Conservation (phyloP, 108 stramenopile species). For the Cylindrotheca closterium region DNA sequence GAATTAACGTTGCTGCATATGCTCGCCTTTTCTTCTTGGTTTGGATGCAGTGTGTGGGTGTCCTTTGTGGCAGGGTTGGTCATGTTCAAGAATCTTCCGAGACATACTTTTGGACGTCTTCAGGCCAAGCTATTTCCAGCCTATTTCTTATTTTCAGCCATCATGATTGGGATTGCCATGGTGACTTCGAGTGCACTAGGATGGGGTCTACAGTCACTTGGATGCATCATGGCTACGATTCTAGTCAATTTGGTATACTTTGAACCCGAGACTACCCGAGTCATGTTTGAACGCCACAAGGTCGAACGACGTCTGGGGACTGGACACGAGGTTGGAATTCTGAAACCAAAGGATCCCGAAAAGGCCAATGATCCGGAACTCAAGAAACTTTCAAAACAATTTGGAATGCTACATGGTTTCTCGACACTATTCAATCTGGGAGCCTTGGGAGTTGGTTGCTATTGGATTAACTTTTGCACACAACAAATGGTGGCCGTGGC, state of each 20-base stretch:
- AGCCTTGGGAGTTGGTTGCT: too few relatives aligned
- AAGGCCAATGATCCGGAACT: slow-evolving; percentile 24
- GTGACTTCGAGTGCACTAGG: not conserved
- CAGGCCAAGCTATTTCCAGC: slow-evolving; percentile 81
- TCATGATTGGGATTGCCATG: slow-evolving; percentile 52
- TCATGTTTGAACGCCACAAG: slow-evolving; percentile 63
- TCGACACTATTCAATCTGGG: slow-evolving; percentile 39
- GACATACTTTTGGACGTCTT: slow-evolving; percentile 79
- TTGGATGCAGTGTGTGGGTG: slow-evolving; percentile 66
- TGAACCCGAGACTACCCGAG: slow-evolving; percentile 59
- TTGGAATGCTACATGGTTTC: slow-evolving; percentile 81
- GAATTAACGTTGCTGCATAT: slow-evolving; percentile 52
- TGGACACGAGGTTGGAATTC: slow-evolving; percentile 54
- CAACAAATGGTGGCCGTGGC: too few relatives aligned
- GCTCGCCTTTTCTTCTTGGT: slow-evolving; percentile 72
- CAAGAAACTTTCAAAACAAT: slow-evolving; percentile 29
- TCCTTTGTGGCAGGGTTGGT: slow-evolving; percentile 80
- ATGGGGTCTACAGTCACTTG: slow-evolving; percentile 20
- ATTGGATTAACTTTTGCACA: too few relatives aligned
- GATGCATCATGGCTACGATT: slow-evolving; percentile 42
- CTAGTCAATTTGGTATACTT: slow-evolving; percentile 70
- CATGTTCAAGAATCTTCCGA: slow-evolving; percentile 83
- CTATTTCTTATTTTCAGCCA: slow-evolving; percentile 66
- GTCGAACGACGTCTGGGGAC: slow-evolving; percentile 54
- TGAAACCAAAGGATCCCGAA: slow-evolving; percentile 43